Conservation (phyloP, 768 basidiomycete genomes). For the Xerocomellus intermedius region DNA sequence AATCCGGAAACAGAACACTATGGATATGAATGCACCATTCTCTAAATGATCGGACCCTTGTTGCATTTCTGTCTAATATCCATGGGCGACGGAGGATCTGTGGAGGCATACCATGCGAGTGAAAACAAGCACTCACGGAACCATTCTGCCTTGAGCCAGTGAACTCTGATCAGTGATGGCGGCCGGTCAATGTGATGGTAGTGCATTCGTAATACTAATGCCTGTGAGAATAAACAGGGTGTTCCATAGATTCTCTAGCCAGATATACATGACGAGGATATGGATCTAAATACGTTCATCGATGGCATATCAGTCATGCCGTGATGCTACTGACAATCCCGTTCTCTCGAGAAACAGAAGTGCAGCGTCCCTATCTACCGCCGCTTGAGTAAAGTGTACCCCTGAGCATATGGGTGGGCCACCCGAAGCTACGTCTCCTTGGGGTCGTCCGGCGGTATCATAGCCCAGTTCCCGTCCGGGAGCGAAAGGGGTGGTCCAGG, state of each 20-base stretch:
- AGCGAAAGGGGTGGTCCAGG: neutral
- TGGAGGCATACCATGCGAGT: neutral
- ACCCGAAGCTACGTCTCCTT: neutral
- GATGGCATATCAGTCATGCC: neutral
- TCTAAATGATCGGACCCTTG: neutral
- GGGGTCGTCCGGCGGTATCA: neutral
- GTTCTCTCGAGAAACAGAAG: neutral
- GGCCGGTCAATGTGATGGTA: neutral
- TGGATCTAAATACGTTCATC: neutral
- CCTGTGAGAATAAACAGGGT: neutral
- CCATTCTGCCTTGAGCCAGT: neutral
- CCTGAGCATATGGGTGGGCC: neutral
- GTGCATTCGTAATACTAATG: neutral
- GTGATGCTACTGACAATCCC: neutral
- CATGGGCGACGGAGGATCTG: neutral
- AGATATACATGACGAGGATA: neutral
- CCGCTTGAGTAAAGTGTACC: neutral
- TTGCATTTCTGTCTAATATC: no score
- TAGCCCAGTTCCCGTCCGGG: constrained; percentile 21
- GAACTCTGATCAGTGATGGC: neutral
- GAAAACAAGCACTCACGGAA: neutral
- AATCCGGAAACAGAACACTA: neutral
- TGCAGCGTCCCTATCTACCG: neutral
- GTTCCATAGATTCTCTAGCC: neutral
- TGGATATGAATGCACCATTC: neutral